These are phyloP conservation scores for Salix viminalis DNA, from an alignment of 345 rosid species.

Conservation along the genomic window DNA sequence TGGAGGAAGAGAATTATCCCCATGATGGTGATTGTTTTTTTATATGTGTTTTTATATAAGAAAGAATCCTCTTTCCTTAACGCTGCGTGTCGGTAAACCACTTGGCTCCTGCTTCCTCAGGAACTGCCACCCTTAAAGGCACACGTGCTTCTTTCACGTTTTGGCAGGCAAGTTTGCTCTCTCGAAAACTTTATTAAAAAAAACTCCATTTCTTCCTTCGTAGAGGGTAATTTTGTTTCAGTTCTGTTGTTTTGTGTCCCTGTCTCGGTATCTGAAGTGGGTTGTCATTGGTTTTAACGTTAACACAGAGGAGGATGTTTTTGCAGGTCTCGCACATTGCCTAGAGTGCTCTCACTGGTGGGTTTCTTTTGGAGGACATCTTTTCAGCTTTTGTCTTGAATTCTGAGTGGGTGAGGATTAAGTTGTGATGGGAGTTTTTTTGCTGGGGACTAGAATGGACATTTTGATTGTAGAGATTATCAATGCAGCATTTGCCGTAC, in stretches of 20 bases:
- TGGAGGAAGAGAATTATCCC: too few relatives aligned
- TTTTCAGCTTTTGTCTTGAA: neutral
- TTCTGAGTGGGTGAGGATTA: neutral
- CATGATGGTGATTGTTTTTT: neutral
- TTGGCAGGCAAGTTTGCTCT: neutral
- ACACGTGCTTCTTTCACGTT: neutral
- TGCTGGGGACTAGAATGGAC: constrained; percentile 9
- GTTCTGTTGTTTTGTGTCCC: neutral
- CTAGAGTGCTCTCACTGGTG: neutral
- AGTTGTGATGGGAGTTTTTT: constrained; percentile 2
- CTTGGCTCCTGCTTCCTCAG: neutral
- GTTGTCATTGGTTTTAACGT: constrained; percentile 5
- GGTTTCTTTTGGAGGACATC: neutral
- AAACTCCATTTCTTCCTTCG: neutral
- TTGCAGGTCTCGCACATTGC: constrained; percentile 13
- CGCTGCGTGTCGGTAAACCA: neutral
- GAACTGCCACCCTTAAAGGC: neutral
- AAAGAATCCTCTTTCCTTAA: neutral
- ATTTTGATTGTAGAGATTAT: constrained; percentile 11
- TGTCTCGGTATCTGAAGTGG: constrained; percentile 11
- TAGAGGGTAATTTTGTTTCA: neutral
- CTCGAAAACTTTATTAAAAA: neutral
- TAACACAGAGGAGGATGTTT: too few relatives aligned
- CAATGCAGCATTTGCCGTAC: constrained; percentile 25
- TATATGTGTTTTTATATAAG: neutral